Conservation (phyloP, 345 rosid species). For the Populus ilicifolia region DNA sequence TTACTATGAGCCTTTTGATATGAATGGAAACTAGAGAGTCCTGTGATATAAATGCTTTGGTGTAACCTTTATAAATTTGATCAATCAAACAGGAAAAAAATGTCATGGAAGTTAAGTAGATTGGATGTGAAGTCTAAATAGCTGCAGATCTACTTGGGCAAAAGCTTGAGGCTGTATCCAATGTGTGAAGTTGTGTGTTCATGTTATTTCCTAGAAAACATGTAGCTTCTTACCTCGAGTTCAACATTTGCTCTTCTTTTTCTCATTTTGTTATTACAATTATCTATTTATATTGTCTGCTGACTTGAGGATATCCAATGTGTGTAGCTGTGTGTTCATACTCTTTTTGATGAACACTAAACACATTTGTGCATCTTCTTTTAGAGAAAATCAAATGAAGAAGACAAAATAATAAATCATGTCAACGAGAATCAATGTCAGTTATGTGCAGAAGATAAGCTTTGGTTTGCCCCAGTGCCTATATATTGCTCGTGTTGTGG, state of each 20-base stretch:
- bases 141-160: background rate
- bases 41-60: too few species aligned
- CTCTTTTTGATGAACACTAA: conserved; percentile 8
- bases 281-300: background rate
- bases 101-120: background rate
- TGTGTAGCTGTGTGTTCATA: too few species aligned
- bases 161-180: background rate
- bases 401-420: conserved; percentile 8
- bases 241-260: background rate
- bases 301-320: background rate
- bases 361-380: conserved; percentile 8
- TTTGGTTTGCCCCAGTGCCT: conserved; percentile 39
- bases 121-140: background rate
- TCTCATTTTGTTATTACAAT: background rate
- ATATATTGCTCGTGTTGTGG: conserved; percentile 44
- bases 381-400: conserved; percentile 24
- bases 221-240: background rate
- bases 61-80: background rate
- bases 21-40: too few species aligned
- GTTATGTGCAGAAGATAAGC: conserved; percentile 35
- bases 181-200: background rate
- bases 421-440: conserved; percentile 38
- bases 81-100: background rate
- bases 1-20: too few species aligned
- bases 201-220: background rate